These are phyloP conservation scores for Daedalea quercina DNA, from an alignment of 768 basidiomycete genomes.

Conservation along the genomic window DNA sequence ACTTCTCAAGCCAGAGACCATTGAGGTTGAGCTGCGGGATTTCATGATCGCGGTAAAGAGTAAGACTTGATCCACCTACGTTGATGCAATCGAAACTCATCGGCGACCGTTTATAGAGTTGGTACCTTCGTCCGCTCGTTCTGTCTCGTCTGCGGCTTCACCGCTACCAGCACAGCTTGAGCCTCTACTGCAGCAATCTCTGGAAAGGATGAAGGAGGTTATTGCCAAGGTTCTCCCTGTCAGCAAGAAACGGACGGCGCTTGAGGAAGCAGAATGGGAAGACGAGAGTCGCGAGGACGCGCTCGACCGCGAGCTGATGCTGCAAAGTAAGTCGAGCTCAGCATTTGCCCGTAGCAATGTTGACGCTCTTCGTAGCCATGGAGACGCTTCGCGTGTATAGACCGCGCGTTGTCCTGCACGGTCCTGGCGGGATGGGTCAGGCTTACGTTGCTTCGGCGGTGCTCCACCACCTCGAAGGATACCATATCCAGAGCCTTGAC, in stretches of 20 bases:
- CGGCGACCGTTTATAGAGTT: conserved; percentile 49
- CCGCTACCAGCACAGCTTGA: conserved; percentile 81
- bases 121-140: conserved; percentile 90
- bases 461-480: conserved; percentile 91
- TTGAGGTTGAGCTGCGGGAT: conserved; percentile 78
- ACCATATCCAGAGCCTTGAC: conserved; percentile 91
- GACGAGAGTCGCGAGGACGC: conserved; percentile 78
- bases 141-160: conserved; percentile 78
- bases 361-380: conserved; percentile 51
- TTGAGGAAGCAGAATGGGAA: conserved; percentile 96
- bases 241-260: conserved; percentile 71
- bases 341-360: conserved; percentile 3
- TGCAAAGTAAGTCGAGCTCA: conserved; percentile 57
- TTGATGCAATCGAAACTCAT: not conserved
- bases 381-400: conserved; percentile 87
- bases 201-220: conserved; percentile 66
- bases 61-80: conserved; percentile 28
- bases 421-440: conserved; percentile 84
- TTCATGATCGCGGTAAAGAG: conserved; percentile 98
- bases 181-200: conserved; percentile 61
- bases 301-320: conserved; percentile 79
- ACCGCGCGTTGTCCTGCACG: conserved; percentile 81
- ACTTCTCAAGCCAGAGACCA: conserved; percentile 78
- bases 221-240: conserved; percentile 75
- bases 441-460: conserved; percentile 84